Conservation (phyloP, 1,139 yeast species). For the Martiniozyma asiatica region DNA sequence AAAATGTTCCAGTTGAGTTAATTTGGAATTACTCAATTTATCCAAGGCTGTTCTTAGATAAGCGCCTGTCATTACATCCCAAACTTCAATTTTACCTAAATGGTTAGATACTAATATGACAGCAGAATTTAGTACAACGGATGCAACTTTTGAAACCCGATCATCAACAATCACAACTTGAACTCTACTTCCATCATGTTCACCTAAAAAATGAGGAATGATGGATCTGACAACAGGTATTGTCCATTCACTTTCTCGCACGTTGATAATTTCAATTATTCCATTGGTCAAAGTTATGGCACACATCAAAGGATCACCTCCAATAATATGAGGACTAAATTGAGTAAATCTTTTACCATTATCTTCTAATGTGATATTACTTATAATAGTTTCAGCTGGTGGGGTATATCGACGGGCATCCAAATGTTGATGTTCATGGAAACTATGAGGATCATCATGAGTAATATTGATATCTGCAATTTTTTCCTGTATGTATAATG, state of each 20-base stretch:
- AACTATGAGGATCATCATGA: not conserved
- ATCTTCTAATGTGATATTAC: slow-evolving; percentile 14
- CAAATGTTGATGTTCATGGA: slow-evolving; percentile 1
- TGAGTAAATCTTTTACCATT: slow-evolving; percentile 10
- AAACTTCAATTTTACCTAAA: slow-evolving; percentile 50
- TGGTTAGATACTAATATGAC: slow-evolving; percentile 35
- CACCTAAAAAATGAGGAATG: slow-evolving; percentile 14
- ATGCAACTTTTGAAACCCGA: slow-evolving; percentile 7
- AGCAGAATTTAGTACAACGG: slow-evolving; percentile 17
- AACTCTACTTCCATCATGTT: slow-evolving; percentile 7
- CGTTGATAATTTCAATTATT: slow-evolving; percentile 27
- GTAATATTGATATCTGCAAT: not conserved
- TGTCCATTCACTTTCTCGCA: slow-evolving; percentile 21
- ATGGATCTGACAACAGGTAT: slow-evolving; percentile 12
- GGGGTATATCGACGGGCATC: slow-evolving; percentile 5
- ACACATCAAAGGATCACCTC: slow-evolving; percentile 41
- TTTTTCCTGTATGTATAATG: too few relatives aligned
- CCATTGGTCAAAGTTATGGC: slow-evolving; percentile 31
- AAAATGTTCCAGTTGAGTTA: slow-evolving; percentile 5
- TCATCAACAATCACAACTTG: slow-evolving; percentile 9
- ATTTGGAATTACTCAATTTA: slow-evolving; percentile 3
- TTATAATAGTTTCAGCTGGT: slow-evolving; percentile 1
- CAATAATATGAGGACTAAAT: slow-evolving; percentile 27
- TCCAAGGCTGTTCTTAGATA: slow-evolving; percentile 31
- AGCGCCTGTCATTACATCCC: slow-evolving; percentile 53